Base-by-base conservation (phyloP, 805 yeast genomes). In the Scheffersomyces stipitis region DNA sequence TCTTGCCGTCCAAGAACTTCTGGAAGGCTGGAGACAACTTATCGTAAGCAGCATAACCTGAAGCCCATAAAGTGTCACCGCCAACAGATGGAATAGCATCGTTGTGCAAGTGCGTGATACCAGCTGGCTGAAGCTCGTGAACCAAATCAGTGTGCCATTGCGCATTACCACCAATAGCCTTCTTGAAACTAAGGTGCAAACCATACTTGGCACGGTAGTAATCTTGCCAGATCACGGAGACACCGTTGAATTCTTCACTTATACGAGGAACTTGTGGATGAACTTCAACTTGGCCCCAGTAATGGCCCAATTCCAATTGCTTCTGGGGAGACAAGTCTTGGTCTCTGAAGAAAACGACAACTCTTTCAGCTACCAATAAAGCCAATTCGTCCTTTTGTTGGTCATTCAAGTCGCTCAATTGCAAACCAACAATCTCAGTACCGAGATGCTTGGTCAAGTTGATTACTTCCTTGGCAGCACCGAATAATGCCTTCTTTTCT, bases 21-120 rank as follows among this genome's bases (percentile, higher is more conserved):
- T 73, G 73, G 32, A 76, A 60, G 2, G 71, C 72, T 15, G 75
- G 76, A 3, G 80, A 74, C 37, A 77, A 62, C 56, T 73, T 73
- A 47, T 77, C 81, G 52, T 71, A 77, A 27, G 80, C 78, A 34
- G 69, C 81, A 45, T 75, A 76, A n/a, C 81, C 80, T 28, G 78
- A 70, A 3, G 75, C 54, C 78, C 79, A 76, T n/a, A 63, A 44
- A 12, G 81, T 77, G 51, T 77, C 81, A 41, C 81, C 81, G 33
- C 81, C 81, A 20, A 66, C 68, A 1, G 27, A 30, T 9, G 51
- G 51, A 49, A 73, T 62, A 9, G 64, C 45, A 44, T 62, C 69
- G 33, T 52, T 52, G 44, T 63, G 68, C 35, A 62, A 55, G 45
- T 71, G 68, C 24, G 68, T 62, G 29, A 61, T 53, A 33, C 66